phyloP scores from a whole-genome alignment of 228 moss, liverwort and hornwort genomes.

The Sphagnum magellanicum region DNA sequence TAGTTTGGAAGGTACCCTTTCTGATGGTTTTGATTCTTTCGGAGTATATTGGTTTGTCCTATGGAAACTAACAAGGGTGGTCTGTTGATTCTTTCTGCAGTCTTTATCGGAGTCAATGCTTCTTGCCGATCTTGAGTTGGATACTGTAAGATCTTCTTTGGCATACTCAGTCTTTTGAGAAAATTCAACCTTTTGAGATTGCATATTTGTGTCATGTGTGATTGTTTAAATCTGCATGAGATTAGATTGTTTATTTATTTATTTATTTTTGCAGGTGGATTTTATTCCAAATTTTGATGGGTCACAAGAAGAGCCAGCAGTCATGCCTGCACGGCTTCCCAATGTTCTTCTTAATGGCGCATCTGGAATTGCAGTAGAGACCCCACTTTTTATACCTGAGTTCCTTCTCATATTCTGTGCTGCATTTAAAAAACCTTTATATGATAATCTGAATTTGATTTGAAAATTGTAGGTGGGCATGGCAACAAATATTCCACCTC shows the following conservation, averaged over 20 bases:
- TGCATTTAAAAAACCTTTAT: background rate
- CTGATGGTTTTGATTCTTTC: background rate
- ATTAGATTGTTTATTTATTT: no score
- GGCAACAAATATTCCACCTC: slow-evolving; percentile 98
- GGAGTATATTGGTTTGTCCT: background rate
- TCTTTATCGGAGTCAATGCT: slow-evolving; percentile 90
- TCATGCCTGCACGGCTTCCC: slow-evolving; percentile 81
- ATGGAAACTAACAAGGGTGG: no score
- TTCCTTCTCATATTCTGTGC: slow-evolving; percentile 1
- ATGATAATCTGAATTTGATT: no score
- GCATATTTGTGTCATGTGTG: no score
- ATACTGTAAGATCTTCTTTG: slow-evolving; percentile 43
- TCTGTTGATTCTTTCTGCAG: slow-evolving; percentile 19
- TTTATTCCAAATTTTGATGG: slow-evolving; percentile 89
- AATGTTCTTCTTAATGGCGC: slow-evolving; percentile 90
- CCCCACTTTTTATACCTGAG: background rate
- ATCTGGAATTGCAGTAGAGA: slow-evolving; percentile 88
- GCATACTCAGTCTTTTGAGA: no score
- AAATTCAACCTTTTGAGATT: no score
- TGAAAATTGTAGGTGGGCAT: slow-evolving; percentile 67
- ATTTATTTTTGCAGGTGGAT: slow-evolving; percentile 45
- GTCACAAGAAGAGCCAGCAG: slow-evolving; percentile 92
- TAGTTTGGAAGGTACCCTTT: background rate
- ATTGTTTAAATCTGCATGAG: no score
- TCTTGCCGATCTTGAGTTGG: slow-evolving; percentile 80